Conservation (phyloP, 2,329 filamentous ascomycete species). For the Ceratocystis alfenasii region DNA sequence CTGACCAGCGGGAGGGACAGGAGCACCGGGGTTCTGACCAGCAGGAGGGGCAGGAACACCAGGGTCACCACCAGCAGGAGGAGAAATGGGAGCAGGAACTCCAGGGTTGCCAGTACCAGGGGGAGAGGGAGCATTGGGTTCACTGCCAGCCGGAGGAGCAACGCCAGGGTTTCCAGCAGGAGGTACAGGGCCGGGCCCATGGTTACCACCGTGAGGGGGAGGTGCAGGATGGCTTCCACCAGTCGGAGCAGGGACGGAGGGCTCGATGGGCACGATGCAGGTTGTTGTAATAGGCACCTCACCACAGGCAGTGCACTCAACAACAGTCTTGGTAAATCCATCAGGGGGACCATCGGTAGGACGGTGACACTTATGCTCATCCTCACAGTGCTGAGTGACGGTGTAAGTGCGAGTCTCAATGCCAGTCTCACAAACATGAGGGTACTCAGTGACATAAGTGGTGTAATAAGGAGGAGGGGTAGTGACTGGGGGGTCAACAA, state of each 20-base stretch:
- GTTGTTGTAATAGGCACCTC: constrained; percentile 13
- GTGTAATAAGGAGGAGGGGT: constrained; percentile 7
- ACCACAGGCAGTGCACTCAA: constrained; percentile 16
- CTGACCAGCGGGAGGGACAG: background rate
- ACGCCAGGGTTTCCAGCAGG: background rate
- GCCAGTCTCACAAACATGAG: constrained; percentile 18
- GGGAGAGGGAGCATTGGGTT: background rate
- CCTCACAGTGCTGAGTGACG: constrained; percentile 20
- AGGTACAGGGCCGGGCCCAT: background rate
- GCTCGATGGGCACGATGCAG: constrained; percentile 3
- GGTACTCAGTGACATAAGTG: constrained; percentile 20
- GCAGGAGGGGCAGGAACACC: background rate
- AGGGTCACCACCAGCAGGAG: background rate
- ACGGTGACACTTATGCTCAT: constrained; percentile 12
- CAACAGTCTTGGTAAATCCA: constrained; percentile 21
- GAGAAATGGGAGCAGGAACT: background rate
- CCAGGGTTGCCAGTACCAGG: background rate
- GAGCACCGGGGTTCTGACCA: background rate
- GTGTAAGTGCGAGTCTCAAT: constrained; percentile 22
- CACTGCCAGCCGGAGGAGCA: background rate
- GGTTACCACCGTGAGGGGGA: background rate
- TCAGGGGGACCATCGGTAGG: constrained; percentile 18
- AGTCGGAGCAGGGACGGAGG: background rate
- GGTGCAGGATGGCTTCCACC: background rate
- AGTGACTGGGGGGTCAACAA: background rate